These are phyloP conservation scores for Kandelia obovata DNA, from an alignment of 345 rosid species.

Conservation along the genomic window DNA sequence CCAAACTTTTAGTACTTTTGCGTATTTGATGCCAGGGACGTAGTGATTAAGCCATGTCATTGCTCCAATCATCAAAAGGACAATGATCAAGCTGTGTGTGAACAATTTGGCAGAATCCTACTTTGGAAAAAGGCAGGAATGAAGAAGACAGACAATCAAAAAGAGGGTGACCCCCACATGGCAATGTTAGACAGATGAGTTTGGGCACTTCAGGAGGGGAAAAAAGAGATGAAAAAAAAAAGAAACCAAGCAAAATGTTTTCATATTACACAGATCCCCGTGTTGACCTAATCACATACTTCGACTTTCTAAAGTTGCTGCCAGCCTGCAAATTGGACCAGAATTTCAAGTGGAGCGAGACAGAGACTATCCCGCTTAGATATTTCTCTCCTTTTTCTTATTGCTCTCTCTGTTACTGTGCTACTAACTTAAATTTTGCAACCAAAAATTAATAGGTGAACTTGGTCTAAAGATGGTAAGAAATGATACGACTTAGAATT, in stretches of 20 bases:
- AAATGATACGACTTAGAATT: no score
- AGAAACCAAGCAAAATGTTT: background rate
- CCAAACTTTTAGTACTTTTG: no score
- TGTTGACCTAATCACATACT: conserved; percentile 15
- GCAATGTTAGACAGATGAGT: conserved; percentile 4
- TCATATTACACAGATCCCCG: conserved; percentile 17
- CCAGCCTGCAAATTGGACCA: conserved; percentile 23
- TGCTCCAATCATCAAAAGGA: background rate
- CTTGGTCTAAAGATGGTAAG: no score
- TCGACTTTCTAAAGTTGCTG: conserved; percentile 18
- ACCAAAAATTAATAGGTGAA: no score
- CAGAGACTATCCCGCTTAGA: background rate
- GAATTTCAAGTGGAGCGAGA: background rate
- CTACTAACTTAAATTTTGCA: no score
- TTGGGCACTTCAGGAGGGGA: background rate
- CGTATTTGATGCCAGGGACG: no score
- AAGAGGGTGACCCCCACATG: conserved; percentile 16
- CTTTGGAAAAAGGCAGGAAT: conserved; percentile 24
- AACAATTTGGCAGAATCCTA: conserved; percentile 6
- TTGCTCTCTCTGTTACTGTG: no score
- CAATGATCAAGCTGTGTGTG: background rate
- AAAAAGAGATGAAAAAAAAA: background rate
- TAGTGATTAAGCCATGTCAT: background rate
- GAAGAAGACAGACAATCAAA: conserved; percentile 27
- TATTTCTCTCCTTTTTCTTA: no score